Evolutionary conservation across 495 filamentous ascomycete species (phyloP).

Genomic region (Annulohypoxylon nitens): DNA sequence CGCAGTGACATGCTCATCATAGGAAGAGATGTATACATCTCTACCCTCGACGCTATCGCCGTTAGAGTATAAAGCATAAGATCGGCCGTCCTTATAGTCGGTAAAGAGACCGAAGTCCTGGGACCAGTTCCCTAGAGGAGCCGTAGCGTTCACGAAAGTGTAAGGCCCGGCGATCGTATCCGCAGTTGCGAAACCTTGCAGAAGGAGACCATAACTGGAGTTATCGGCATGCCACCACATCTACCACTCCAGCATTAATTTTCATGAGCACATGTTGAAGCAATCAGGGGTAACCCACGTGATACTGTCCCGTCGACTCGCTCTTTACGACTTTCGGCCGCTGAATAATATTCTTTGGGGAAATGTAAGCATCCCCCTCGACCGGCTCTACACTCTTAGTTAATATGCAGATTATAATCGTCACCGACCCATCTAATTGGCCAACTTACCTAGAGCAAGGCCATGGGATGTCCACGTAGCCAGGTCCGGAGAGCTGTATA

Average conservation of each 20-base stretch:
- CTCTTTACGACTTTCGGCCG: slow-evolving; percentile 62
- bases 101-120: slow-evolving; percentile 63
- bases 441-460: slow-evolving; percentile 52
- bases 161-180: slow-evolving; percentile 59
- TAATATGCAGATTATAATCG: slow-evolving; percentile 4
- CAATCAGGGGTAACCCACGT: slow-evolving; percentile 46
- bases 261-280: neutral
- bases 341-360: slow-evolving; percentile 57
- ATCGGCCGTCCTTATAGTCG: slow-evolving; percentile 58
- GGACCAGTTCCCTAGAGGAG: slow-evolving; percentile 62
- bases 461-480: slow-evolving; percentile 59
- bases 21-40: slow-evolving; percentile 59
- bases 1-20: slow-evolving; percentile 53
- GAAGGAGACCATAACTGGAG: slow-evolving; percentile 57
- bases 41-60: slow-evolving; percentile 57
- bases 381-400: slow-evolving; percentile 49
- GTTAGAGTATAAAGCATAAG: slow-evolving; percentile 61
- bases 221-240: slow-evolving; percentile 66
- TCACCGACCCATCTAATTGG: neutral
- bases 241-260: slow-evolving; percentile 41
- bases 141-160: slow-evolving; percentile 54
- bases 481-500: slow-evolving; percentile 58
- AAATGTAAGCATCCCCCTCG: slow-evolving; percentile 53
- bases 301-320: slow-evolving; percentile 52
- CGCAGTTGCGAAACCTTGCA: slow-evolving; percentile 58